Evolutionary conservation across 306 rosid species (phyloP), one percentile per base, ranked within the genome.

Genomic region (Mimosa bimucronata): DNA sequence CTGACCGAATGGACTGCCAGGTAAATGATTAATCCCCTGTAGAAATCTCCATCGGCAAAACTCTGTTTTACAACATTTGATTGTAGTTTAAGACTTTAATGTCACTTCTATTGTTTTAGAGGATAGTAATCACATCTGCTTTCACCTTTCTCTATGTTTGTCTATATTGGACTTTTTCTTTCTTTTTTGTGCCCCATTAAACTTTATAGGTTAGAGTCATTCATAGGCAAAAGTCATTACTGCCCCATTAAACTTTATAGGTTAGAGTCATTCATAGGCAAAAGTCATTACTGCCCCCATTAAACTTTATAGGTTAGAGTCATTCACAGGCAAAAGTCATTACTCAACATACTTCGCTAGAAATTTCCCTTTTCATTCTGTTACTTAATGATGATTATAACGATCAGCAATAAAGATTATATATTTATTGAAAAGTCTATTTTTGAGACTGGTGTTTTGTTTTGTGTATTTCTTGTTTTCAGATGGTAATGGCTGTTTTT

Each of bases 1-100:
- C 99, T n/a, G 98, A 95, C 82, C 93, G 99, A 91, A 95, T 95
- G 99, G 99, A 95, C 80, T 95, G 99, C 81, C 99, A 95, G 98
- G 99, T 66, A 80, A 61, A 50, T n/a, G 28, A 62, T 29, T 62
- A 30, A 69, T 50, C 23, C 57, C 23, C 7, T 4, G 6, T 48
- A 48, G 53, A 48, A 48, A 48, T 55, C 28, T 12, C 68, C 48
- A 55, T n/a, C 37, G 58, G 44, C 30, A 78, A 58, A 9, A 7
- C 69, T 62, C 71, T 66, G 48, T 77, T 64, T 50, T 6, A 18
- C 23, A 50, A 44, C 11, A 18, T 11, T 69, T 23, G 28, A 38
- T 78, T 69, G 2, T 38, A 2, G 19, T 53, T 68, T 67, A n/a
- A n/a, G n/a, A n/a, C n/a, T n/a, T n/a, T n/a, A 48, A 18, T 29